These are phyloP conservation scores for Chrysoporthe cubensis DNA, from an alignment of 2,329 filamentous ascomycete genomes.

Conservation along the genomic window DNA sequence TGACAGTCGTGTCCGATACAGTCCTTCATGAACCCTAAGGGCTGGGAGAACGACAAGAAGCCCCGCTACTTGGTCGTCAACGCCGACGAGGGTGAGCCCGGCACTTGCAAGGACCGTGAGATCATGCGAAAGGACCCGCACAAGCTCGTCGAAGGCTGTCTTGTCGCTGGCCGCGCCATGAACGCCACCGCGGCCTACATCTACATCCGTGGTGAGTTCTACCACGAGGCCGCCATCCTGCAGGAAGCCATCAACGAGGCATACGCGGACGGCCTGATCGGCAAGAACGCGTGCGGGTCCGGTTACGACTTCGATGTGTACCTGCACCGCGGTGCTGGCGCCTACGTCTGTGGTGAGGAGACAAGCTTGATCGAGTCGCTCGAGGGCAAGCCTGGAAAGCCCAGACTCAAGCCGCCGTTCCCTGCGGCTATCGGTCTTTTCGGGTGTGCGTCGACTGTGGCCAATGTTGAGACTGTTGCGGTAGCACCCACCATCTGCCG, in stretches of 20 bases:
- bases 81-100: conserved; percentile 96
- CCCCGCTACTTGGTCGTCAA: conserved; percentile 98
- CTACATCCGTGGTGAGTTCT: conserved; percentile 98
- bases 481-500: conserved; percentile 95
- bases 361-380: conserved; percentile 97
- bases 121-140: conserved; percentile 99
- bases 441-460: conserved; percentile 95
- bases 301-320: conserved; percentile 99
- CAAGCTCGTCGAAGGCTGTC: conserved; percentile 96
- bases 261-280: conserved; percentile 90
- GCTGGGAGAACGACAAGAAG: conserved; percentile 97
- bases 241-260: conserved; percentile 97
- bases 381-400: conserved; percentile 98
- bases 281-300: conserved; percentile 96
- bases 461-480: conserved; percentile 96
- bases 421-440: conserved; percentile 96
- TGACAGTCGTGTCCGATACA: conserved; percentile 44
- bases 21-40: conserved; percentile 99
- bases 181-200: conserved; percentile 99
- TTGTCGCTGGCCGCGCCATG: conserved; percentile 96
- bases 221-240: conserved; percentile 90
- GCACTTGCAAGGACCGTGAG: conserved; percentile 98
- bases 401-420: conserved; percentile 97
- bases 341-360: conserved; percentile 98
- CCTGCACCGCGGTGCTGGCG: conserved; percentile 94